Conservation (phyloP, 768 basidiomycete genomes). For the Tephrocybe sp. region DNA sequence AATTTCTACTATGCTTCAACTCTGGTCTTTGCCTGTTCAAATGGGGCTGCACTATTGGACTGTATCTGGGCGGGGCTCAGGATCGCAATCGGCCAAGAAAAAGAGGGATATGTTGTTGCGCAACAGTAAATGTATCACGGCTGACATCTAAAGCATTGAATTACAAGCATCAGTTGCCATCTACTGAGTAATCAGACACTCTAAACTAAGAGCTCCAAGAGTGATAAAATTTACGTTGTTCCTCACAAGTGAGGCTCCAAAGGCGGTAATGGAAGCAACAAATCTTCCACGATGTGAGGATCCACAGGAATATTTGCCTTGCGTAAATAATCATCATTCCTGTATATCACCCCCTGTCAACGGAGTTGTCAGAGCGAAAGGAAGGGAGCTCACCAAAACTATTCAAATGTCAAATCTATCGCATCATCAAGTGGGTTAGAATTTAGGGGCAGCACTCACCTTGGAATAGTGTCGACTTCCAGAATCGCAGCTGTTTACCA, state of each 20-base stretch:
- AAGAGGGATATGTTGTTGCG: slow-evolving; percentile 51
- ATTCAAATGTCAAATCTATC: neutral
- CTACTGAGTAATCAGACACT: neutral
- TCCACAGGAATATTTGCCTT: slow-evolving; percentile 44
- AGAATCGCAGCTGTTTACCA: slow-evolving; percentile 70
- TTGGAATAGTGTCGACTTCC: slow-evolving; percentile 92
- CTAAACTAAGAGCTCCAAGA: neutral
- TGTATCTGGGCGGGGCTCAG: slow-evolving; percentile 81
- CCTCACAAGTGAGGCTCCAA: slow-evolving; percentile 8
- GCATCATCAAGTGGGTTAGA: slow-evolving; percentile 9
- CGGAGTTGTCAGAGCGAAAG: neutral
- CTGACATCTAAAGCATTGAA: neutral
- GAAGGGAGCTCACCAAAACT: slow-evolving; percentile 42
- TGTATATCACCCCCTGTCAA: slow-evolving; percentile 14
- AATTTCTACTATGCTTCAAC: slow-evolving; percentile 98
- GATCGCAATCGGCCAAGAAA: slow-evolving; percentile 59
- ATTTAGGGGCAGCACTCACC: slow-evolving; percentile 35
- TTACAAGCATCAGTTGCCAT: neutral
- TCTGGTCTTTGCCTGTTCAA: slow-evolving; percentile 86
- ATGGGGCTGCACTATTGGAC: slow-evolving; percentile 82
- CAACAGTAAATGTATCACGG: slow-evolving; percentile 48
- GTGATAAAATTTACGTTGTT: neutral
- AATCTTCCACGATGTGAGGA: slow-evolving; percentile 37
- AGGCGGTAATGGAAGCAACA: slow-evolving; percentile 27
- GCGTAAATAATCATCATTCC: slow-evolving; percentile 54